Base-by-base conservation (phyloP, 2,329 filamentous ascomycete species). In the Gyromitra esculenta region DNA sequence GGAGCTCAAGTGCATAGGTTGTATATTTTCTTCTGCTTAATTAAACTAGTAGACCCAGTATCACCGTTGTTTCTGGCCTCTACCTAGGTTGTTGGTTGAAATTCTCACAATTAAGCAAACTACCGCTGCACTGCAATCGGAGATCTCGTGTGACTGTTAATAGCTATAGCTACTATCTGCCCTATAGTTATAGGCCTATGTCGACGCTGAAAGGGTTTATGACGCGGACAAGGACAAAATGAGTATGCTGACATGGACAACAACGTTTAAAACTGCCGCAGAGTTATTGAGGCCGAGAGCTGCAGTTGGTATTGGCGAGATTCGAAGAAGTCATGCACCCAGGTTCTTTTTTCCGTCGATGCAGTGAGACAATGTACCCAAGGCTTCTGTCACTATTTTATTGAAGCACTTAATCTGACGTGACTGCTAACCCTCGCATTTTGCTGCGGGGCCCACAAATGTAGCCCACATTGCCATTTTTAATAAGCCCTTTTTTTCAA, bases 401-500 rank as follows among this genome's bases (percentile, higher is more conserved):
- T 60, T 73, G 69, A 73, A 73, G 60, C 69, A 73, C 56, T 63
- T 41, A 35, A 70, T 69, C 65, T 75, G 65, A 39, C 39, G 72
- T 70, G 72, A 75, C 65, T 75, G 72, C 57, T 57, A 64, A 63
- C 48, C 65, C 71, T 56, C 72, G 52, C 65, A 71, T 50, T 65
- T 50, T 50, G 59, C 65, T 75, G 59, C 72, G 62, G 35, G 37
- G 18, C 25, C 31, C 63, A 52, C 65, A 57, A 57, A 45, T 35
- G 21, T 31, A 37, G 21, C 37, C n/a, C 57, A 45, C 57, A 41
- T 69, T 69, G 35, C 72, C 66, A 21, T 21, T 71, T 75, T 56
- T 54, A 75, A 65, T 65, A 64, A 75, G 72, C 6, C 39, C 63
- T 60, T 57, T 48, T 15, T 54, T 48, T 18, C 5, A 21, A 59